Evolutionary conservation across 176 grass and related monocot species (phyloP), one percentile per base, ranked within the genome.

Genomic region (Chloris gayana): DNA sequence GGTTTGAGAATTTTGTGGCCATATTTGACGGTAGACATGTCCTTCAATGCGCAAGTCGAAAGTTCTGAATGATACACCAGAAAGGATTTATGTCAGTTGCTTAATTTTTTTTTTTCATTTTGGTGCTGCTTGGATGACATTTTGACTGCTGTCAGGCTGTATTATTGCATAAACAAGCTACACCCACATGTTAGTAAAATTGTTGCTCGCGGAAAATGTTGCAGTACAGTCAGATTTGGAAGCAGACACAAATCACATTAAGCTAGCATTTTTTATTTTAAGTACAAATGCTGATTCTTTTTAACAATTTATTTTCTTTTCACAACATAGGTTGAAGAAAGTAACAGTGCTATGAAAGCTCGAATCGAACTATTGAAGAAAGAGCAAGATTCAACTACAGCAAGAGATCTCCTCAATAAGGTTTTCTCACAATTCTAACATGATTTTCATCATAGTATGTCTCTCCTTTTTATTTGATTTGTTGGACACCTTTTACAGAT

Each of bases 301-400:
- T 41, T 64, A 21, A 27, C 33, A 62, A 41, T 21, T 9, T 69
- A 24, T 76, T 83, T 62, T 50, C 73, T 6, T n/a, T 19, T 83
- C 51, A 57, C 22, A 19, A 49, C 17, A 49, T 77, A 91, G 91
- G 80, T 68, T 53, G 83, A 91, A 83, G 80, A 88, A 85, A 79
- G 67, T 32, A 94, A 88, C 67, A 84, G 64, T 35, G 67, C 32
- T 18, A 81, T 88, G 88, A 91, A 73, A 64, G 85, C 60, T 72
- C 70, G 0, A 70, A 86, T 91, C 18, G 71, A 94, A 74, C 75
- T 60, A 17, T n/a, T 86, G 32, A 88, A 78, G 88, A 68, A 80
- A 65, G 76, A 22, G 29, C 69, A 65, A 41, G 51, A 65, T 69
- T 74, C 60, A 0, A 68, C 80, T 38, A 69, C 35, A 38, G 61